Evolutionary conservation across 2,329 filamentous ascomycete species (phyloP), one percentile per base, ranked within the genome.

Genomic region (Macrophomina phaseolina): DNA sequence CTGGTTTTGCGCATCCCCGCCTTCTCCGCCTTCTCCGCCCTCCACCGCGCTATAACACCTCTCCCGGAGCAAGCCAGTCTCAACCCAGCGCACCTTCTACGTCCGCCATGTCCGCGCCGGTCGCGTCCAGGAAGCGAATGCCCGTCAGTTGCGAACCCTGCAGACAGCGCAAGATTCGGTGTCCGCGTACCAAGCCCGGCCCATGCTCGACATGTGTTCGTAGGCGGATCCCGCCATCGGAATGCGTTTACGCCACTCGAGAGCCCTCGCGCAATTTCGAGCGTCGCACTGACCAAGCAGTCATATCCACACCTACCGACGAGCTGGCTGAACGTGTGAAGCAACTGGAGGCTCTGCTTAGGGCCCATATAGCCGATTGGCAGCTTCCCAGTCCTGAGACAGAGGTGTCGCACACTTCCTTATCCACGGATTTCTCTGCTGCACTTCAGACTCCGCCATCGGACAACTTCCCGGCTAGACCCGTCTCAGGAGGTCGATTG

Each of bases 111-210:
- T 36, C 51, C 32, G 32, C 51, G 5, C 42, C 42, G 42, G 16
- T 14, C 11, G 2, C 16, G 42, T 12, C 11, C 4, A 36, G 51
- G 32, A 53, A 53, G 32, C 32, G 51, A 14, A 53, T 53, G 51
- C 51, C 51, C 6, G n/a, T 53, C 16, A 53, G 32, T 32, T 53
- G 51, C 8, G 51, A 36, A 5, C 51, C 51, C 34, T 53, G 51
- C 6, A 30, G 51, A 12, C 51, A 53, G 18, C 51, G 51, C 11
- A 53, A 53, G n/a, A 36, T 53, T 28, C 51, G 32, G 30, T 53
- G 51, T 28, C 51, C 51, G 16, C 51, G 51, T n/a, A 53, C 51
- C 32, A 53, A 53, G 32, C 51, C 51, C 12, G 32, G 51, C 4
- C 51, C 51, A 16, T 53, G 51, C n/a, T 36, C 51, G 16, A 53